A percentile compares a stretch with the other conserved stretches of the same genome.
Evolutionary conservation across 345 rosid genomes (phyloP).

Genomic region (Linum trigynum): DNA sequence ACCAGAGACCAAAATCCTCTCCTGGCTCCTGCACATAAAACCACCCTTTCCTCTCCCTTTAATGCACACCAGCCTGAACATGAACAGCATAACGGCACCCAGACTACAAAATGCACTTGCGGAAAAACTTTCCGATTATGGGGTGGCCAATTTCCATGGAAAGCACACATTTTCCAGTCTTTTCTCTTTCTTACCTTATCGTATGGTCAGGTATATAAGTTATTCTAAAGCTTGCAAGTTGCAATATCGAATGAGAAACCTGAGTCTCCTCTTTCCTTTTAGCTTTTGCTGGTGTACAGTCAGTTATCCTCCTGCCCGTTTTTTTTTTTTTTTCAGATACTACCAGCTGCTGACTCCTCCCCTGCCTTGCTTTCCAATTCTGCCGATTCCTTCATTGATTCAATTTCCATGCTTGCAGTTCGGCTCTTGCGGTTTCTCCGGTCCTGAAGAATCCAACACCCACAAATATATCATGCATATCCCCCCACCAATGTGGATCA

Average conservation of each 20-base stretch:
- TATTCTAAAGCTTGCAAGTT: neutral
- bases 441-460: conserved; percentile 32
- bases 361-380: conserved; percentile 31
- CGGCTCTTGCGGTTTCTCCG: conserved; percentile 67
- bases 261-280: too few species aligned
- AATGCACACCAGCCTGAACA: neutral
- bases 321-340: neutral
- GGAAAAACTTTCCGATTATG: neutral
- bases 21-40: too few species aligned
- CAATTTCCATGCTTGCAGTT: conserved; percentile 63
- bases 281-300: neutral
- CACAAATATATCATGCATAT: too few species aligned
- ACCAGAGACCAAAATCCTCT: too few species aligned
- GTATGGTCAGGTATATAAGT: neutral
- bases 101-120: neutral
- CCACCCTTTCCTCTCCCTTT: too few species aligned
- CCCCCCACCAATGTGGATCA: too few species aligned
- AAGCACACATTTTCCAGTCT: neutral
- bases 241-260: neutral
- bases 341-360: conserved; percentile 14
- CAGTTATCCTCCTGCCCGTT: neutral
- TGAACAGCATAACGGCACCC: too few species aligned
- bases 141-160: neutral
- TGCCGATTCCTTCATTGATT: conserved; percentile 48
- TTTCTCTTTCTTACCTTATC: neutral